Percentiles rank a stretch among this genome's conserved stretches.
Evolutionary conservation across 2,329 filamentous ascomycete genomes (phyloP).

Genomic region (Trichoderma sp.): DNA sequence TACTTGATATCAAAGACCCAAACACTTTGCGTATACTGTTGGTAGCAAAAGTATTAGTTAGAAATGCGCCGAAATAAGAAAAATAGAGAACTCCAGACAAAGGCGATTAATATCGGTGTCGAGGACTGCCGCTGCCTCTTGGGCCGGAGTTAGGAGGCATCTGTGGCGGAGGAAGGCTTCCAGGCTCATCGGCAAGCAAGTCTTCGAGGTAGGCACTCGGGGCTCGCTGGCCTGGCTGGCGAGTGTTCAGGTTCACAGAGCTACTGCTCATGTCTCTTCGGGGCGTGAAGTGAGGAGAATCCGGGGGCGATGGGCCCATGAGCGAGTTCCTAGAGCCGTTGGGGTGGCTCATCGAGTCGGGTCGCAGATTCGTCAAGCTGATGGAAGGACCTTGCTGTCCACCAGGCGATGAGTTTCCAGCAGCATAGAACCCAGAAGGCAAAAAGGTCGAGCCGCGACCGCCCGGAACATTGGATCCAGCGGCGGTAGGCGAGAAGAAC

Average conservation of each 20-base stretch:
- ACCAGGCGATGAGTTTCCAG: constrained; percentile 56
- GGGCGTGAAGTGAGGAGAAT: constrained; percentile 59
- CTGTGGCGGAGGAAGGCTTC: constrained; percentile 48
- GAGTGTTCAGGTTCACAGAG: constrained; percentile 61
- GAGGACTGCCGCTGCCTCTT: constrained; percentile 27
- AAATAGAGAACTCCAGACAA: neutral
- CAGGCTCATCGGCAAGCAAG: constrained; percentile 74
- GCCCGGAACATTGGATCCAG: constrained; percentile 58
- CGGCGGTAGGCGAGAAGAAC: constrained; percentile 94
- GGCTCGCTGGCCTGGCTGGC: constrained; percentile 67
- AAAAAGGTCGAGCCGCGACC: constrained; percentile 78
- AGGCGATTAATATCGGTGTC: constrained; percentile 31
- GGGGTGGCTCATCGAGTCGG: constrained; percentile 56
- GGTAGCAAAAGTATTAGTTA: neutral
- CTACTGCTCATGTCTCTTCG: constrained; percentile 61
- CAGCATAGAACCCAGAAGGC: constrained; percentile 88
- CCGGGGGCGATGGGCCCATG: constrained; percentile 58
- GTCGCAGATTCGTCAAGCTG: constrained; percentile 61
- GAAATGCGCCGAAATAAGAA: neutral
- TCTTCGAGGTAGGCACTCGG: constrained; percentile 92
- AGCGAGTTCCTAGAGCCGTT: constrained; percentile 44
- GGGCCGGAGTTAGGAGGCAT: constrained; percentile 33
- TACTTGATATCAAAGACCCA: neutral
- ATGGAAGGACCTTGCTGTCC: constrained; percentile 55
- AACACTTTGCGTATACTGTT: neutral